Base-by-base conservation (phyloP, 192 early-diverging fungal genomes). In the Coemansia sp. region DNA sequence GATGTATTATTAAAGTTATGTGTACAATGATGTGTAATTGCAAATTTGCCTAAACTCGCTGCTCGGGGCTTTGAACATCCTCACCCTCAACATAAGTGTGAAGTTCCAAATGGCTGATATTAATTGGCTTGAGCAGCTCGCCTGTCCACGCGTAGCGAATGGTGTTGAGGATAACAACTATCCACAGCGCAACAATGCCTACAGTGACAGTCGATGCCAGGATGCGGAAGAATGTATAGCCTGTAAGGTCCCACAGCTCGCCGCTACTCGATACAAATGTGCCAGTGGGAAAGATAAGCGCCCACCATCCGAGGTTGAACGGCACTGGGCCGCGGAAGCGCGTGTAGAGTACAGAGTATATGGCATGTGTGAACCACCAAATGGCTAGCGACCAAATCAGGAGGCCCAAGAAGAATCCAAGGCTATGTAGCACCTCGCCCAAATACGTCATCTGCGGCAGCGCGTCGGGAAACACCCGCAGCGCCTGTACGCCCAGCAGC, bases 291-390 rank as follows among this genome's bases (percentile, higher is more conserved):
- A 86, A 86, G n/a, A 79, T 85, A 3, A 83, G 70, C n/a, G 84
- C 85, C 85, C 85, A 86, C 76, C 82, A 86, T 6, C 85, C 84
- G 39, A 85, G 71, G 52, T 84, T 82, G 41, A 86, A 86, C 2
- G 79, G 73, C 9, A 86, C 59, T 1, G 26, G 48, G n/a, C 67
- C 68, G 19, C 60, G 62, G 10, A 69, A 41, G 21, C 68, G 64
- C 3, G 71, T 73, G 51, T 61, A 64, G 3, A 64, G 11, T 7
- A 85, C 67, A 0, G 82, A 71, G 56, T 75, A 72, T 8, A 76
- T 57, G 14, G 74, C 84, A 5, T 78, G 70, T 17, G 57, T 41
- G 19, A 78, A 50, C 77, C 81, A 85, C 84, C 84, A 85, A 38
- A 70, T 52, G 2, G 72, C 82, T 7, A 72, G 58, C 3, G 75